Conservation (phyloP, 2,329 filamentous ascomycete species). For the Teratosphaeria viscida region DNA sequence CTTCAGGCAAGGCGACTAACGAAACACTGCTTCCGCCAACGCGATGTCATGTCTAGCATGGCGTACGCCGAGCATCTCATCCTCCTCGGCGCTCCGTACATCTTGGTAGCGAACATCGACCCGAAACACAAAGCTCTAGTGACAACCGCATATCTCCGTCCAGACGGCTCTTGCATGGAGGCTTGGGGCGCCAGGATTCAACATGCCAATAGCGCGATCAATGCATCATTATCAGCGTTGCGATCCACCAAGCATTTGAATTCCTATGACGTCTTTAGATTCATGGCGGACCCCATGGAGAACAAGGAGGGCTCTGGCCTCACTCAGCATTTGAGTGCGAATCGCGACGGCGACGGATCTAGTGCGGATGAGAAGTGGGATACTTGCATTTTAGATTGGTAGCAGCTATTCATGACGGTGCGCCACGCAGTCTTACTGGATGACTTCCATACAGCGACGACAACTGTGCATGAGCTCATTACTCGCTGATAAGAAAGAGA, state of each 20-base stretch:
- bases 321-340: slow-evolving; percentile 9
- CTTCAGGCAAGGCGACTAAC: slow-evolving; percentile 13
- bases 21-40: slow-evolving; percentile 10
- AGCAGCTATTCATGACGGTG: slow-evolving; percentile 7
- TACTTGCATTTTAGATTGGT: slow-evolving; percentile 11
- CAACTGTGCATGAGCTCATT: slow-evolving; percentile 11
- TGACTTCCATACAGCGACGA: slow-evolving; percentile 14
- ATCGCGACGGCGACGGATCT: slow-evolving; percentile 11
- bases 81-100: slow-evolving; percentile 12
- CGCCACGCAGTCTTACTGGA: slow-evolving; percentile 11
- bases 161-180: slow-evolving; percentile 5
- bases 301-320: slow-evolving; percentile 9
- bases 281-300: slow-evolving; percentile 9
- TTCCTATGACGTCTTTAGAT: slow-evolving; percentile 15
- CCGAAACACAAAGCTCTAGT: slow-evolving; percentile 14
- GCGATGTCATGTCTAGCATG: slow-evolving; percentile 7
- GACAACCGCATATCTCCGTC: slow-evolving; percentile 10
- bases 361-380: slow-evolving; percentile 6
- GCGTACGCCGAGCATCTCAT: slow-evolving; percentile 10
- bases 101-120: slow-evolving; percentile 17
- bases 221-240: slow-evolving; percentile 5
- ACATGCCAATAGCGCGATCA: slow-evolving; percentile 12
- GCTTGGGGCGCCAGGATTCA: slow-evolving; percentile 12
- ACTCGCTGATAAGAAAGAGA: slow-evolving; percentile 13
- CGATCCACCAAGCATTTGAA: slow-evolving; percentile 11